These are phyloP conservation scores for Candida mattraensis DNA, from an alignment of 805 yeast species.

Conservation along the genomic window DNA sequence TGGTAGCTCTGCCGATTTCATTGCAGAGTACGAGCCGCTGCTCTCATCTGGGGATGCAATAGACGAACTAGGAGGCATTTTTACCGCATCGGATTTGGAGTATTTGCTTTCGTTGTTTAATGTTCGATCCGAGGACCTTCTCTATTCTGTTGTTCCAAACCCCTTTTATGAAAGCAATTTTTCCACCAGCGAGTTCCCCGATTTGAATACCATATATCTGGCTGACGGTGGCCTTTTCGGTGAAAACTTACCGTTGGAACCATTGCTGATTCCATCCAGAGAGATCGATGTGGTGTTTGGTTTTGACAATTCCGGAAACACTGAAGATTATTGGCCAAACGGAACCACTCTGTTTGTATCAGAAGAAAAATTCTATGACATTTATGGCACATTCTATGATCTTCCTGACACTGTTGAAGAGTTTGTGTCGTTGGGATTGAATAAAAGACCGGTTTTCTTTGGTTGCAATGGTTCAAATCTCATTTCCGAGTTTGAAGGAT, in stretches of 20 bases:
- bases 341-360: constrained; percentile 57
- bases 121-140: constrained; percentile 43
- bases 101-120: constrained; percentile 37
- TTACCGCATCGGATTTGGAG: constrained; percentile 16
- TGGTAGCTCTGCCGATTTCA: constrained; percentile 76
- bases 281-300: constrained; percentile 63
- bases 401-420: constrained; percentile 61
- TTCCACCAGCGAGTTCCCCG: constrained; percentile 29
- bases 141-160: constrained; percentile 44
- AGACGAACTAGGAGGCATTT: constrained; percentile 20
- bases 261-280: constrained; percentile 59
- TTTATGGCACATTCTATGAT: constrained; percentile 64
- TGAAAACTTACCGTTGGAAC: constrained; percentile 64
- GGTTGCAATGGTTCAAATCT: constrained; percentile 70
- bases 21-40: constrained; percentile 31
- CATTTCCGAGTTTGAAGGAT: constrained; percentile 37
- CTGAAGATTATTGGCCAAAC: constrained; percentile 59
- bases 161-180: constrained; percentile 39
- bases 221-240: constrained; percentile 36
- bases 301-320: constrained; percentile 63
- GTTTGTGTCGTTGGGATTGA: constrained; percentile 56
- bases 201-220: constrained; percentile 18
- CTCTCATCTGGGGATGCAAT: too few species aligned
- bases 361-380: constrained; percentile 45
- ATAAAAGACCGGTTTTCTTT: constrained; percentile 69